These are phyloP conservation scores for Neurospora sp. DNA, from an alignment of 2,329 filamentous ascomycete genomes.

Conservation along the genomic window DNA sequence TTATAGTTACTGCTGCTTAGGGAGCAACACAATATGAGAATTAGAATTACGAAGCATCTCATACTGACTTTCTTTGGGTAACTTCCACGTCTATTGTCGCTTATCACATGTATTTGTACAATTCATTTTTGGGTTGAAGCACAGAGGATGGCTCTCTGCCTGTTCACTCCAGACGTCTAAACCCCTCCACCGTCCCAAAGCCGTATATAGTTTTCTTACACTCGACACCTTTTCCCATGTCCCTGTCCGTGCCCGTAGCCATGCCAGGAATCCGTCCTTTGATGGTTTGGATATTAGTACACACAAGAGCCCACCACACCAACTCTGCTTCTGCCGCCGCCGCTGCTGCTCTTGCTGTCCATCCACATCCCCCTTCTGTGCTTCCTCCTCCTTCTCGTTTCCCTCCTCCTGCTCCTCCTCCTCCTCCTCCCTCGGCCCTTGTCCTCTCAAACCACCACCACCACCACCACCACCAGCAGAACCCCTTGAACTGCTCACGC, in stretches of 20 bases:
- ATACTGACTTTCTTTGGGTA: background rate
- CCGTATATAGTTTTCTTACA: background rate
- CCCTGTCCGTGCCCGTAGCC: background rate
- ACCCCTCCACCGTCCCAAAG: background rate
- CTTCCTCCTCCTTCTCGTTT: background rate
- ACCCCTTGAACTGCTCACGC: slow-evolving; percentile 9
- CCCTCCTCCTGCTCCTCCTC: background rate
- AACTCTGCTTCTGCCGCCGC: background rate
- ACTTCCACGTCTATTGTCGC: background rate
- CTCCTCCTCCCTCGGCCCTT: background rate
- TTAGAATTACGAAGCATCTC: background rate
- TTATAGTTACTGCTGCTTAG: background rate
- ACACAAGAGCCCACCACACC: background rate
- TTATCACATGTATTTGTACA: background rate
- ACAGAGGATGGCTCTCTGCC: background rate
- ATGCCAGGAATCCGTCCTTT: background rate
- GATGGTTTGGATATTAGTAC: background rate
- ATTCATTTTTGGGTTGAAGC: background rate
- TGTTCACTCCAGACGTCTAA: background rate
- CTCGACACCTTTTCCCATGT: background rate
- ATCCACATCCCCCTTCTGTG: background rate
- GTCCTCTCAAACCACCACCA: background rate
- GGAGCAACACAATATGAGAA: background rate
- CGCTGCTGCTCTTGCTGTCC: background rate
- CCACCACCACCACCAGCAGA: background rate